A percentile compares a stretch with the other conserved stretches of the same genome.
These are phyloP conservation scores for Raddia distichophylla DNA, from an alignment of 176 grass and related monocot genomes.

Conservation along the genomic window DNA sequence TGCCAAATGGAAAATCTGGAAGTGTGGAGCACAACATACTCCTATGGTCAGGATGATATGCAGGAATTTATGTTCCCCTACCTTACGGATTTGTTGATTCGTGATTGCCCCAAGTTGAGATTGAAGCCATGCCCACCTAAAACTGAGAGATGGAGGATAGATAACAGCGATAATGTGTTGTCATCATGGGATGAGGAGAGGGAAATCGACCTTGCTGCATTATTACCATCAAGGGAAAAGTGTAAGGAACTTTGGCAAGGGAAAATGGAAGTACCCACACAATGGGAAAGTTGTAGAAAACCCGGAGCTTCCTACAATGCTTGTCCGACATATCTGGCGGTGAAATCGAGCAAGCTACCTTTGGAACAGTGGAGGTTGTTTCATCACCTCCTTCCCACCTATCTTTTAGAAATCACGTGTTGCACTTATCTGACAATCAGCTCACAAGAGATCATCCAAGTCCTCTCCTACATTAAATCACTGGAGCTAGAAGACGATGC, in stretches of 20 bases:
- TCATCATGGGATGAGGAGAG: background rate
- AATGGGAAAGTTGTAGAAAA: too few relatives aligned
- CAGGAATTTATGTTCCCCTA: slow-evolving; percentile 14
- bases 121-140: background rate
- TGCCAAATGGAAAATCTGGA: background rate
- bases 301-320: too few relatives aligned
- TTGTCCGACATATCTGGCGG: too few relatives aligned
- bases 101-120: accelerated
- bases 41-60: too few relatives aligned
- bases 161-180: background rate
- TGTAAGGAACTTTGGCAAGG: too few relatives aligned
- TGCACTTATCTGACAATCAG: too few relatives aligned
- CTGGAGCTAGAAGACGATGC: background rate
- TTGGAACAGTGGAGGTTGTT: background rate
- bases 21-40: slow-evolving; percentile 8
- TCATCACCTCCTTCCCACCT: background rate
- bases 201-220: too few relatives aligned
- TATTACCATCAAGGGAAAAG: too few relatives aligned
- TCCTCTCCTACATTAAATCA: background rate
- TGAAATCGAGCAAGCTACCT: background rate
- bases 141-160: accelerated
- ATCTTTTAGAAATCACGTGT: too few relatives aligned
- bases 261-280: too few relatives aligned
- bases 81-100: accelerated
- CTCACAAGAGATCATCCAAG: background rate